phyloP scores from a whole-genome alignment of 441 rosid species.

The Eruca vesicaria region DNA sequence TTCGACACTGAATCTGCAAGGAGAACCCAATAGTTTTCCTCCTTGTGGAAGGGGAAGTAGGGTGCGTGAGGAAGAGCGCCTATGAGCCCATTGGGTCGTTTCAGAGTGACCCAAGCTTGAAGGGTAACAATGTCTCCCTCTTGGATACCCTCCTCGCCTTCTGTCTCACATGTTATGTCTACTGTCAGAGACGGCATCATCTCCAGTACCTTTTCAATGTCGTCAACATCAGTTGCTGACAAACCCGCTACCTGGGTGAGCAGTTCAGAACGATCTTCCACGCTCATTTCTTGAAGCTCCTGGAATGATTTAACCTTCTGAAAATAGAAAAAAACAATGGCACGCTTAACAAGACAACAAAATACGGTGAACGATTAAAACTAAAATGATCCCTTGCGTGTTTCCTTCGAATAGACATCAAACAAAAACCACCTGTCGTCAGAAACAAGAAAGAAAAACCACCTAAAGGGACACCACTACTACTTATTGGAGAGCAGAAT shows the following conservation, averaged over 20 bases:
- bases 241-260: conserved; percentile 76
- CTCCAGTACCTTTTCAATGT: conserved; percentile 79
- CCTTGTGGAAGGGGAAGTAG: conserved; percentile 85
- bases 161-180: conserved; percentile 90
- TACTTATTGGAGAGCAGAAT: conserved; percentile 3
- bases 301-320: conserved; percentile 93
- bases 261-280: conserved; percentile 72
- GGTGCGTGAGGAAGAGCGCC: conserved; percentile 97
- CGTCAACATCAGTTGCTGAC: conserved; percentile 65
- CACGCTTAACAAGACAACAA: conserved; percentile 1
- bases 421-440: not conserved
- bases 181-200: conserved; percentile 89
- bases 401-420: not conserved
- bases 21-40: conserved; percentile 92
- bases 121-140: conserved; percentile 87
- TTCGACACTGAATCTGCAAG: conserved; percentile 79
- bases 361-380: conserved; percentile 3
- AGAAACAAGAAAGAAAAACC: too few relatives aligned
- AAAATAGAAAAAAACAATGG: conserved; percentile 31
- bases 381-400: not conserved
- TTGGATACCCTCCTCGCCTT: conserved; percentile 95
- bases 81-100: conserved; percentile 73
- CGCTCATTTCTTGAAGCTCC: conserved; percentile 71
- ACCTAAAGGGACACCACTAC: not conserved
- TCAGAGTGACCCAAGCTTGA: conserved; percentile 87